phyloP scores from a whole-genome alignment of 1,284 basidiomycete species.

The Trametes pubescens region DNA sequence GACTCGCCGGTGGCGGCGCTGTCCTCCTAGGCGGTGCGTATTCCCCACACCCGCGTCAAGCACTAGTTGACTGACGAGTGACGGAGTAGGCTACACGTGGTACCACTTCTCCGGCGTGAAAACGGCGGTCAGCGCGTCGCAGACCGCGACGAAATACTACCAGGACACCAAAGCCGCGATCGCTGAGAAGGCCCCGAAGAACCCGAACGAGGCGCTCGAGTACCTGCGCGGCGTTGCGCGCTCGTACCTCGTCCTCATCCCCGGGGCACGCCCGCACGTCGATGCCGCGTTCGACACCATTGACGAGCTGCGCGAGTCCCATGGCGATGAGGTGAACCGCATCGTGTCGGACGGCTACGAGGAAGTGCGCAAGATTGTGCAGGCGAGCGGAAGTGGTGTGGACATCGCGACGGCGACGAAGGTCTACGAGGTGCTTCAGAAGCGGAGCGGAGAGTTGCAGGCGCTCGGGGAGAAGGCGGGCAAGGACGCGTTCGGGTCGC shows the following conservation, averaged over 20 bases:
- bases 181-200: slow-evolving; percentile 43
- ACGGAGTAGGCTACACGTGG: slow-evolving; percentile 27
- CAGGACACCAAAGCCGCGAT: slow-evolving; percentile 48
- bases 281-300: slow-evolving; percentile 54
- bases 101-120: slow-evolving; percentile 35
- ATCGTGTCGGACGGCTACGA: slow-evolving; percentile 51
- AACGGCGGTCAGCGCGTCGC: slow-evolving; percentile 36
- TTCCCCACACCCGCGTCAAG: neutral
- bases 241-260: slow-evolving; percentile 51
- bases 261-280: slow-evolving; percentile 51
- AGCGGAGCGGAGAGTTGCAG: slow-evolving; percentile 39
- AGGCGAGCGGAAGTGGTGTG: slow-evolving; percentile 38
- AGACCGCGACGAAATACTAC: slow-evolving; percentile 44
- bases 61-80: neutral
- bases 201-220: slow-evolving; percentile 48
- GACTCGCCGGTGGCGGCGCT: slow-evolving; percentile 46
- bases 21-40: slow-evolving; percentile 44
- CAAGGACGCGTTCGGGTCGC: slow-evolving; percentile 37
- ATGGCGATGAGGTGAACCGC: slow-evolving; percentile 52
- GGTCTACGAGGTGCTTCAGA: slow-evolving; percentile 42
- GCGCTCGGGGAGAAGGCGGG: slow-evolving; percentile 45
- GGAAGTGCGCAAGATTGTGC: slow-evolving; percentile 46
- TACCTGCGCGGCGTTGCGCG: slow-evolving; percentile 51
- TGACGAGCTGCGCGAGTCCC: slow-evolving; percentile 50
- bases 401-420: slow-evolving; percentile 43